Evolutionary conservation across 2,329 filamentous ascomycete species (phyloP).

Genomic region (Xylariales sp.): DNA sequence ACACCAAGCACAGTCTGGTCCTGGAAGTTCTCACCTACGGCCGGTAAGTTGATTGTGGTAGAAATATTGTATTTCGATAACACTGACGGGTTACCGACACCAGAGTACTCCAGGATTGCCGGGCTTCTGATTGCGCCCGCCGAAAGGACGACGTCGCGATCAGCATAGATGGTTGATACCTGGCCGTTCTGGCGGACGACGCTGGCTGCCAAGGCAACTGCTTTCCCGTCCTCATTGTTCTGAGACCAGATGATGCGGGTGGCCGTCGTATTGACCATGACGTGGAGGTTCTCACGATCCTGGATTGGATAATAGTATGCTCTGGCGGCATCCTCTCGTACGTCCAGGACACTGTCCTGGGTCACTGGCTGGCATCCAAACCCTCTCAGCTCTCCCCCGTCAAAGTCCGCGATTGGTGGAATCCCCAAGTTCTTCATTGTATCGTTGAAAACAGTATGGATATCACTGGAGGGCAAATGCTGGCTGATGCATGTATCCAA

Average conservation of each 20-base stretch:
- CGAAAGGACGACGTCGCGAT: slow-evolving; percentile 30
- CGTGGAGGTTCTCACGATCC: slow-evolving; percentile 34
- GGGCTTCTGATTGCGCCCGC: slow-evolving; percentile 26
- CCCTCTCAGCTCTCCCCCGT: slow-evolving; percentile 38
- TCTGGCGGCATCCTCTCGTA: slow-evolving; percentile 40
- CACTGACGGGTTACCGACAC: slow-evolving; percentile 28
- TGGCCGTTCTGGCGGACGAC: slow-evolving; percentile 21
- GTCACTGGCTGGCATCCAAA: slow-evolving; percentile 38
- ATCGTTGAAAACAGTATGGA: slow-evolving; percentile 28
- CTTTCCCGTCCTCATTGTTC: slow-evolving; percentile 1
- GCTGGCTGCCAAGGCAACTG: slow-evolving; percentile 24
- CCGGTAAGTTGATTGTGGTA: slow-evolving; percentile 28
- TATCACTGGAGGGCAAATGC: slow-evolving; percentile 16
- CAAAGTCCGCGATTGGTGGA: slow-evolving; percentile 34
- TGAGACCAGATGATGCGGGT: slow-evolving; percentile 33
- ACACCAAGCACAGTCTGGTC: slow-evolving; percentile 33
- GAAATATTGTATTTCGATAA: slow-evolving; percentile 31
- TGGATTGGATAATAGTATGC: slow-evolving; percentile 41
- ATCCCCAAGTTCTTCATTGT: slow-evolving; percentile 31
- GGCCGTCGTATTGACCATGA: slow-evolving; percentile 37
- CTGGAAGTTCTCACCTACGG: slow-evolving; percentile 36
- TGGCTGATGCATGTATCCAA: slow-evolving; percentile 18
- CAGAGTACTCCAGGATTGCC: slow-evolving; percentile 15
- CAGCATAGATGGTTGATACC: slow-evolving; percentile 10
- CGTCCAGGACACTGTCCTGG: slow-evolving; percentile 29